Evolutionary conservation across 75 land plant species (phyloP).

Genomic region (Pinus tabuliformis): DNA sequence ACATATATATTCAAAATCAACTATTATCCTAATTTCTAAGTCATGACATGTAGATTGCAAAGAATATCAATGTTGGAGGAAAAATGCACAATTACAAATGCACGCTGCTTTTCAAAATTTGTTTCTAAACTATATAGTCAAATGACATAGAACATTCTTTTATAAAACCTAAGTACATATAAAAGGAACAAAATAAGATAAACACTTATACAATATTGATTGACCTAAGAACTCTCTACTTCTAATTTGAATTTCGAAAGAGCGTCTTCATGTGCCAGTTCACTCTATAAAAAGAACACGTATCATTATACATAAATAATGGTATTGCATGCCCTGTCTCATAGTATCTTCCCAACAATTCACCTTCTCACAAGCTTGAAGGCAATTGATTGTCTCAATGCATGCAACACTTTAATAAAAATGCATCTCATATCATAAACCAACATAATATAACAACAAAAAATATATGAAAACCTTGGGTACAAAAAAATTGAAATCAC

Average conservation of each 20-base stretch:
- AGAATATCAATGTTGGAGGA: no score
- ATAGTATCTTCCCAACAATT: constrained; percentile 4
- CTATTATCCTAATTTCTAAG: neutral
- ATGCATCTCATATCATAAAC: neutral
- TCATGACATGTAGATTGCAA: neutral
- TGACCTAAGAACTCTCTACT: constrained; percentile 66
- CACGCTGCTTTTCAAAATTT: no score
- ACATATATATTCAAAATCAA: neutral
- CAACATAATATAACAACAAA: neutral
- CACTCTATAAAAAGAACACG: constrained; percentile 30
- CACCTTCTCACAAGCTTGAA: neutral
- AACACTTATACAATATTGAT: neutral
- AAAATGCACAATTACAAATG: no score
- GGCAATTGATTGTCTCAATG: neutral
- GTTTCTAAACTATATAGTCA: neutral
- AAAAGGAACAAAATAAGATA: neutral
- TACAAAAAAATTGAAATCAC: neutral
- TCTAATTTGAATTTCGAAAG: constrained; percentile 61
- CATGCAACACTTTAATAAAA: neutral
- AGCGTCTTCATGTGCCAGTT: constrained; percentile 61
- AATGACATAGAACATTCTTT: neutral
- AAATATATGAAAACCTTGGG: neutral
- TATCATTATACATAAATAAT: constrained; percentile 10
- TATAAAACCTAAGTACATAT: neutral
- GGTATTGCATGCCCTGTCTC: constrained; percentile 6